Percentiles rank a stretch among this genome's conserved stretches.
Evolutionary conservation across 306 rosid genomes (phyloP).

Genomic region (Begonia masoniana): DNA sequence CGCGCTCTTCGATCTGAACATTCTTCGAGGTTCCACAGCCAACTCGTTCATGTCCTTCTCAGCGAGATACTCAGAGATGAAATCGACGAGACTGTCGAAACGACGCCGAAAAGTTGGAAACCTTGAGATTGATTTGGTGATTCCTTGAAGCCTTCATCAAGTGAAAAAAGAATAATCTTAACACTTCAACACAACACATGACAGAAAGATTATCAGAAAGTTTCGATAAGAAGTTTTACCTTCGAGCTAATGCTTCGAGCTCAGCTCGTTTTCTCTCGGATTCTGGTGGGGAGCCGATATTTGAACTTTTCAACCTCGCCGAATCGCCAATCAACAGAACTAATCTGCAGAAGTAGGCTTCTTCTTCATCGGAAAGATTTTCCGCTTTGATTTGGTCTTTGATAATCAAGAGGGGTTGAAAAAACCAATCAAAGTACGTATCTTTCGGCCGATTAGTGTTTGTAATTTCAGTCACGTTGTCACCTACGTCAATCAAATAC

Average conservation of each 20-base stretch:
- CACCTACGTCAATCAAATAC: slow-evolving; percentile 32
- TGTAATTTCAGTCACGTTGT: slow-evolving; percentile 52
- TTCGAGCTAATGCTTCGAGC: slow-evolving; percentile 79
- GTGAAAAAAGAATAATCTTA: background rate
- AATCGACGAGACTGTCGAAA: slow-evolving; percentile 41
- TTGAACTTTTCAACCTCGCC: slow-evolving; percentile 38
- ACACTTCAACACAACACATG: no score
- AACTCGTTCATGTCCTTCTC: slow-evolving; percentile 11
- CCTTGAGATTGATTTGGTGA: slow-evolving; percentile 81
- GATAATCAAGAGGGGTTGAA: slow-evolving; percentile 70
- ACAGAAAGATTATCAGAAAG: background rate
- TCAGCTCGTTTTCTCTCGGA: slow-evolving; percentile 78
- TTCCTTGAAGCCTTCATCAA: slow-evolving; percentile 65
- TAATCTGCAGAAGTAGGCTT: slow-evolving; percentile 56
- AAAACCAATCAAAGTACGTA: slow-evolving; percentile 71
- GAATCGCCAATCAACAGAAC: slow-evolving; percentile 65
- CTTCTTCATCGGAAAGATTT: slow-evolving; percentile 64
- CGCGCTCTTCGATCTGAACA: slow-evolving; percentile 76
- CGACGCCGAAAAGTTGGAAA: slow-evolving; percentile 77
- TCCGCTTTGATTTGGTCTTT: slow-evolving; percentile 90
- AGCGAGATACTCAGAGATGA: slow-evolving; percentile 37
- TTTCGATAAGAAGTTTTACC: slow-evolving; percentile 23
- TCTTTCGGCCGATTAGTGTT: slow-evolving; percentile 75
- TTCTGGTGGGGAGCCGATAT: slow-evolving; percentile 46
- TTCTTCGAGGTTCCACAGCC: slow-evolving; percentile 4